phyloP scores from a whole-genome alignment of 2,329 filamentous ascomycete genomes.

The Pyrenochaeta sp. region DNA sequence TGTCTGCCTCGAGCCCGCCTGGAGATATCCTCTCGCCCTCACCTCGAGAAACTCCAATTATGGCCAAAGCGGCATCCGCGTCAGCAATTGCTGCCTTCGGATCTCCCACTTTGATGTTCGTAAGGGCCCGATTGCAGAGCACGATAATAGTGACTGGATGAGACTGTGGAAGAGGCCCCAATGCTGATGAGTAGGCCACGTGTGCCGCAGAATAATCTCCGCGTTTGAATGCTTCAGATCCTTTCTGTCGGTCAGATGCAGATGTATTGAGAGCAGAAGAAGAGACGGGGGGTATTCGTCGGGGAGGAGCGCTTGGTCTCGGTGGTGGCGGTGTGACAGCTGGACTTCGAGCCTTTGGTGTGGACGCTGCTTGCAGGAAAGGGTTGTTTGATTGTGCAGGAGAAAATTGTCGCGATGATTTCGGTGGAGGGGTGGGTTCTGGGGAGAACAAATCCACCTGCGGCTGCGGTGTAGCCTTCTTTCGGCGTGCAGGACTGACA shows the following conservation, averaged over 20 bases:
- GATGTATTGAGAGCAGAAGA: slow-evolving; percentile 75
- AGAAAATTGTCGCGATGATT: slow-evolving; percentile 38
- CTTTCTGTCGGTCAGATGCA: slow-evolving; percentile 77
- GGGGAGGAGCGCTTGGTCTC: slow-evolving; percentile 58
- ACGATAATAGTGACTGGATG: slow-evolving; percentile 91
- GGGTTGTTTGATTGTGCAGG: slow-evolving; percentile 50
- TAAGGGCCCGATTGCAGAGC: slow-evolving; percentile 88
- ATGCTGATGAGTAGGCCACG: slow-evolving; percentile 78
- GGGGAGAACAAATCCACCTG: slow-evolving; percentile 67
- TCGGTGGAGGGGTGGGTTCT: slow-evolving; percentile 33
- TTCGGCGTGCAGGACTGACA: slow-evolving; percentile 83
- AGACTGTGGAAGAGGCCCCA: slow-evolving; percentile 74
- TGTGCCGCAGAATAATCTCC: slow-evolving; percentile 92
- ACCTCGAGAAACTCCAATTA: slow-evolving; percentile 82
- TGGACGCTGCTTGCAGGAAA: slow-evolving; percentile 41
- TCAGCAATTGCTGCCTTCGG: slow-evolving; percentile 87
- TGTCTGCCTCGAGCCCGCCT: slow-evolving; percentile 63
- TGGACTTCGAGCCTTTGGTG: slow-evolving; percentile 42
- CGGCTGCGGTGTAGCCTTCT: slow-evolving; percentile 64
- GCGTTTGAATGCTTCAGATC: slow-evolving; percentile 89
- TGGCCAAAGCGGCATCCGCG: slow-evolving; percentile 77
- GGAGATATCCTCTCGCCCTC: slow-evolving; percentile 81
- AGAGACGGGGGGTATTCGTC: slow-evolving; percentile 72
- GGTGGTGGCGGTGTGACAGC: slow-evolving; percentile 51
- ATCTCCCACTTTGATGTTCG: slow-evolving; percentile 88